phyloP scores from a whole-genome alignment of 139 green algal genomes.

The Ulvella scutata region DNA sequence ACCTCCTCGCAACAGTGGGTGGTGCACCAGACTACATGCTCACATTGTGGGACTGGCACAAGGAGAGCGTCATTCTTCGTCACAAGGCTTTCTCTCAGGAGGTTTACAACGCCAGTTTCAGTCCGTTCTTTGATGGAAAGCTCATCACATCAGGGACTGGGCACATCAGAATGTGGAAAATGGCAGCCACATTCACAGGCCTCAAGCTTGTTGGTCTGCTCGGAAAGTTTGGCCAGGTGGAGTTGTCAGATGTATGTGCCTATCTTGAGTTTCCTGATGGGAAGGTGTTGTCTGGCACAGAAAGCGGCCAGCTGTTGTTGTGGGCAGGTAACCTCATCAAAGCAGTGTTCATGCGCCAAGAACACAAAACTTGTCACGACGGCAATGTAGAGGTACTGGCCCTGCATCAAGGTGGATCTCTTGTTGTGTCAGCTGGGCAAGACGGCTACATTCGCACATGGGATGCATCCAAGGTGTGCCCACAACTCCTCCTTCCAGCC shows the following conservation, averaged over 20 bases:
- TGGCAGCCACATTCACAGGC: conserved; percentile 76
- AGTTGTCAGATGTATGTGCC: conserved; percentile 50
- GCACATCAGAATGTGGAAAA: conserved; percentile 80
- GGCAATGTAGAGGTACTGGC: conserved; percentile 43
- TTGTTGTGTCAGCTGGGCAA: conserved; percentile 38
- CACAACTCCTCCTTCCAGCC: no score
- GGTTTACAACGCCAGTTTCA: conserved; percentile 50
- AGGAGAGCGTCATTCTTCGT: conserved; percentile 44
- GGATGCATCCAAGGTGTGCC: conserved; percentile 17
- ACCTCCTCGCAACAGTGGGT: conserved; percentile 55
- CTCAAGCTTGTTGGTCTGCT: conserved; percentile 69
- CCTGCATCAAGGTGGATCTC: conserved; percentile 22
- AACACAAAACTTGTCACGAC: conserved; percentile 40
- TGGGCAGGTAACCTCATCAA: conserved; percentile 73
- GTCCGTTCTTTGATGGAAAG: conserved; percentile 34
- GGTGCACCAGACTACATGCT: conserved; percentile 61
- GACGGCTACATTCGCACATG: conserved; percentile 58
- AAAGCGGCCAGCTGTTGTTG: conserved; percentile 50
- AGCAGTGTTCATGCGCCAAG: conserved; percentile 27
- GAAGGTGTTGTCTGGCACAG: conserved; percentile 53
- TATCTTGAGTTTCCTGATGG: conserved; percentile 64
- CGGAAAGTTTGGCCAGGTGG: conserved; percentile 61
- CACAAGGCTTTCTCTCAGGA: conserved; percentile 67
- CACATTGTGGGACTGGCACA: conserved; percentile 63
- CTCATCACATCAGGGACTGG: conserved; percentile 53